Evolutionary conservation across 257 asterid species (phyloP).

Genomic region (Solanum lignicaule): DNA sequence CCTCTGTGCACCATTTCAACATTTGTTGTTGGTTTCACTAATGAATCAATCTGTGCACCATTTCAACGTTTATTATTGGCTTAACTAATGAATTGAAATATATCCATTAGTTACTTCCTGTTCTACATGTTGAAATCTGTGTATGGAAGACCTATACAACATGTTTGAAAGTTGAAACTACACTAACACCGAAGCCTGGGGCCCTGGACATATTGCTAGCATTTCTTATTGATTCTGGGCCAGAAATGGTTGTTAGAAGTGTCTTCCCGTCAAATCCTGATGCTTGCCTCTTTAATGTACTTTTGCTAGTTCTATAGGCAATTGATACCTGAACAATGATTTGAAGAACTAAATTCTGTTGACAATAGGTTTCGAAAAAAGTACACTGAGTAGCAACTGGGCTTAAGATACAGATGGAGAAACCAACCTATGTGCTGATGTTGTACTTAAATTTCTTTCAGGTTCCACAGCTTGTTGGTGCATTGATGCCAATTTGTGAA

Average conservation of each 20-base stretch:
- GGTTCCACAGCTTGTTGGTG: constrained; percentile 97
- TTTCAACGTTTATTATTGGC: not conserved
- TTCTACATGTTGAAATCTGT: not conserved
- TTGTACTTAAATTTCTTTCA: constrained; percentile 17
- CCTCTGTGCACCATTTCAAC: not conserved
- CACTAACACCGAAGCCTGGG: not conserved
- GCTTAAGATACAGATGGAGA: not conserved
- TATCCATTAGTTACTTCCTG: not conserved
- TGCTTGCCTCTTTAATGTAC: not conserved
- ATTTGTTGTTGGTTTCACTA: not conserved
- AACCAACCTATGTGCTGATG: not conserved
- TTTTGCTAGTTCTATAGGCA: not conserved
- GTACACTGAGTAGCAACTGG: not conserved
- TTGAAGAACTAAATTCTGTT: not conserved
- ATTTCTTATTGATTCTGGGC: not conserved
- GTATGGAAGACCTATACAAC: not conserved
- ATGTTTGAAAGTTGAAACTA: not conserved
- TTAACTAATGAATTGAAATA: not conserved
- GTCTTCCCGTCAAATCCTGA: not conserved
- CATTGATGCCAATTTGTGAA: constrained; percentile 95
- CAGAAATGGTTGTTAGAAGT: not conserved
- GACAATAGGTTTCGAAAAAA: not conserved
- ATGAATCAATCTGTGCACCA: not conserved
- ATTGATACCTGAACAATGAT: not conserved
- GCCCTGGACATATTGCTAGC: not conserved